Conservation (phyloP, 148 eudicot species). For the Amaranthus cruentus region DNA sequence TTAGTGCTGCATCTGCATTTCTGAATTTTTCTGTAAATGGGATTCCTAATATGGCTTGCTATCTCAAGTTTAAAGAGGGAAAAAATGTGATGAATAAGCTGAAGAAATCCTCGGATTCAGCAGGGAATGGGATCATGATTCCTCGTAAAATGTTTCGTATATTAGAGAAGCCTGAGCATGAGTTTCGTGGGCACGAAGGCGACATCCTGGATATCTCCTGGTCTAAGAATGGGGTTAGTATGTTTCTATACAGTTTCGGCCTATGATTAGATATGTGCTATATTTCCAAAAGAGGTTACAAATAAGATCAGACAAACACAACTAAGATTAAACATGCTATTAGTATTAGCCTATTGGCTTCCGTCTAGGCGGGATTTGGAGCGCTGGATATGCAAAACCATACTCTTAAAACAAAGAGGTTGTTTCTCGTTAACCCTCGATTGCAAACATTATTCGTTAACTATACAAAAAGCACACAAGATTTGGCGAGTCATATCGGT, state of each 20-base stretch:
- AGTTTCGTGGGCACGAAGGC: slow-evolving; percentile 69
- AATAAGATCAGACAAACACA: no score
- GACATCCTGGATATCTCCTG: slow-evolving; percentile 81
- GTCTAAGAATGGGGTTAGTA: slow-evolving; percentile 74
- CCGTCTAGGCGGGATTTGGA: no score
- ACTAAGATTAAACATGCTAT: no score
- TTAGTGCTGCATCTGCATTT: slow-evolving; percentile 43
- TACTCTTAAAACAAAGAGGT: no score
- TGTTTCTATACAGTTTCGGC: not conserved
- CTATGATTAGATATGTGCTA: no score
- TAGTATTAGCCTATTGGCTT: no score
- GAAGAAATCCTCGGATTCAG: slow-evolving; percentile 46
- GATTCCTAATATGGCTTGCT: slow-evolving; percentile 44
- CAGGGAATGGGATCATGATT: slow-evolving; percentile 50
- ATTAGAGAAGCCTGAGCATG: slow-evolving; percentile 64
- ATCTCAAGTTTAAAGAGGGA: slow-evolving; percentile 41
- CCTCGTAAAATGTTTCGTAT: slow-evolving; percentile 68
- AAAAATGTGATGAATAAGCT: slow-evolving; percentile 32
- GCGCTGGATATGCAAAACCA: no score
- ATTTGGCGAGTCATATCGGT: no score
- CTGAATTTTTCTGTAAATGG: slow-evolving; percentile 53
- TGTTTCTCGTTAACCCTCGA: no score
- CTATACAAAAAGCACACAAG: no score
- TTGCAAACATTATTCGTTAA: no score
- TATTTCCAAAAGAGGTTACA: no score